Evolutionary conservation across 768 basidiomycete genomes (phyloP), one percentile per base, ranked within the genome.

Genomic region (Tricholoma saponaceum): DNA sequence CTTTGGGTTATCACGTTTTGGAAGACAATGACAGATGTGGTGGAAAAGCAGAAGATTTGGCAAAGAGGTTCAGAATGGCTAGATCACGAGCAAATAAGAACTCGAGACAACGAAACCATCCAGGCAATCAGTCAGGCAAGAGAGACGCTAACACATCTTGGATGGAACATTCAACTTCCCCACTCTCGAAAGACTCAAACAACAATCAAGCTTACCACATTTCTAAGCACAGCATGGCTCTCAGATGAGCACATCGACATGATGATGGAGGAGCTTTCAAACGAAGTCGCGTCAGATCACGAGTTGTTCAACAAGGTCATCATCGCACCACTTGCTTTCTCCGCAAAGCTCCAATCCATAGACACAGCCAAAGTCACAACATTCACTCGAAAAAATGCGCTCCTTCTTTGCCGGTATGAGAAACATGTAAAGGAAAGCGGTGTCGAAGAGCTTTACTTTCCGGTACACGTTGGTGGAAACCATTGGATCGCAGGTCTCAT

Each of bases 401-500:
- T 28, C 16, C 41, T 32, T 25, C 44, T 57, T 9, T 32, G 2
- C 14, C 49, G 46, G 2, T 57, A 59, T 30, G 32, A 62, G 47
- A 35, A 52, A 9, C 49, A 51, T 23, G 44, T 61, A 14, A 49
- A 58, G 26, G 39, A 58, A 33, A 30, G 22, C 4, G 26, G 28
- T 4, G 26, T 54, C 16, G 9, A 47, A 26, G 23, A 56, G 18
- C 50, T 66, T 1, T 60, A 62, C 32, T 60, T 65, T 46, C 64
- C 60, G 14, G 35, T 64, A 9, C 56, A 63, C 39, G 30, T 64
- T 33, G 54, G 59, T 30, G 54, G 53, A 1, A 67, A 67, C 51
- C 66, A 67, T 35, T 67, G 66, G 66, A 65, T 67, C 54, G 55
- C 56, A 18, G 58, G 62, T 4, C 3, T 52, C 1, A 56, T 65